A percentile compares a stretch with the other conserved stretches of the same genome.
phyloP scores from a whole-genome alignment of 2,329 filamentous ascomycete species.

The Bisporella sp. region DNA sequence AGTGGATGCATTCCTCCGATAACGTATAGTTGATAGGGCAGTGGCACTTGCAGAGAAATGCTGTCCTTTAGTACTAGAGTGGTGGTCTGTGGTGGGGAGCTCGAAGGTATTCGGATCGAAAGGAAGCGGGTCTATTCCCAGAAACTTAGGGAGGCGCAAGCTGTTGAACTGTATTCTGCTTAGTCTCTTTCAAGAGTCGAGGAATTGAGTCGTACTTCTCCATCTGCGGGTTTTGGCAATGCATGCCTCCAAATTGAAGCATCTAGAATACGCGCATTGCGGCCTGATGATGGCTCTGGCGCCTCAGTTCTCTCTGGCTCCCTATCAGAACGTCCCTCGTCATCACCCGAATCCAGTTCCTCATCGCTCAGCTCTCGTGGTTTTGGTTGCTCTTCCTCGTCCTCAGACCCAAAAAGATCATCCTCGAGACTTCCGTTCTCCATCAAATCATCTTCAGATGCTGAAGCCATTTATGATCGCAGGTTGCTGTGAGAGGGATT shows the following conservation, averaged over 20 bases:
- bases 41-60: conserved; percentile 48
- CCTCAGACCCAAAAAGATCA: conserved; percentile 55
- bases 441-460: conserved; percentile 23
- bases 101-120: conserved; percentile 62
- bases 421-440: conserved; percentile 46
- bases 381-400: conserved; percentile 19
- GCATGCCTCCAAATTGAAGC: conserved; percentile 62
- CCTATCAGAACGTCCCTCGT: conserved; percentile 57
- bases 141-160: conserved; percentile 64
- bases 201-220: conserved; percentile 43
- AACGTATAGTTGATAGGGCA: conserved; percentile 61
- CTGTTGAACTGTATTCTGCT: conserved; percentile 50
- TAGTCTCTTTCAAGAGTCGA: not conserved
- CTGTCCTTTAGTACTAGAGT: conserved; percentile 37
- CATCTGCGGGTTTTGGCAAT: conserved; percentile 63
- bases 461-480: no score
- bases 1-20: conserved; percentile 58
- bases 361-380: conserved; percentile 46
- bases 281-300: conserved; percentile 31
- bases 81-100: conserved; percentile 52
- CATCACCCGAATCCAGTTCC: conserved; percentile 55
- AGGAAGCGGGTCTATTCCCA: conserved; percentile 60
- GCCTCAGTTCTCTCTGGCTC: conserved; percentile 27
- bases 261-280: conserved; percentile 51
- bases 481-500: no score